Evolutionary conservation across 129 eudicot species (phyloP), one percentile per base, ranked within the genome.

Genomic region (Saposhnikovia divaricata): DNA sequence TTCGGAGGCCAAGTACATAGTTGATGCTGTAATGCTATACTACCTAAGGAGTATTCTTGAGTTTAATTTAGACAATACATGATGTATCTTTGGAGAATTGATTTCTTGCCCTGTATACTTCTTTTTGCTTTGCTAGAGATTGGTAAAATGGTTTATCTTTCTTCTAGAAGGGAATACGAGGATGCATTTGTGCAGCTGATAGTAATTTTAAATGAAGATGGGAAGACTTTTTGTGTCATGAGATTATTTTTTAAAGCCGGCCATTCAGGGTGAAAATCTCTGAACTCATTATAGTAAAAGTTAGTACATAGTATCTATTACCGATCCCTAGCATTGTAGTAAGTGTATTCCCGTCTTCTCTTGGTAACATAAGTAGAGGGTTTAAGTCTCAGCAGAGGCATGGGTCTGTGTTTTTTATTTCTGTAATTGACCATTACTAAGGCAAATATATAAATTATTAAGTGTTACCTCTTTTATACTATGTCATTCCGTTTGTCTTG

Each of bases 401-500:
- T 59, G 34, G 68, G 34, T 9, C 34, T 8, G 31, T 9, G 68
- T 59, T 21, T 61, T n/a, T n/a, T 6, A n/a, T 61, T n/a, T 61
- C 5, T 61, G 15, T 61, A 9, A 10, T 10, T n/a, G 69, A 9
- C 69, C 37, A 61, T 9, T 61, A 61, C 69, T 9, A n/a, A 61
- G 8, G 10, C 69, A 61, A 25, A 34, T 0, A 34, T 34, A 59
- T 8, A n/a, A n/a, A n/a, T n/a, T n/a, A n/a, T n/a, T 9, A 61
- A n/a, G 16, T 10, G 69, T 2, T 27, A 3, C 68, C 76, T 23
- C 48, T 12, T 72, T 74, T 50, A 38, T 14, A 45, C 43, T 76
- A 39, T 76, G 28, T 48, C 39, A 72, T 43, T 84, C 59, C 3
- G 43, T 28, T 48, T 74, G 48, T 23, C 27, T 78, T 73, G 50